phyloP scores from a whole-genome alignment of 129 eudicot species.

The Kitagawia praeruptora region DNA sequence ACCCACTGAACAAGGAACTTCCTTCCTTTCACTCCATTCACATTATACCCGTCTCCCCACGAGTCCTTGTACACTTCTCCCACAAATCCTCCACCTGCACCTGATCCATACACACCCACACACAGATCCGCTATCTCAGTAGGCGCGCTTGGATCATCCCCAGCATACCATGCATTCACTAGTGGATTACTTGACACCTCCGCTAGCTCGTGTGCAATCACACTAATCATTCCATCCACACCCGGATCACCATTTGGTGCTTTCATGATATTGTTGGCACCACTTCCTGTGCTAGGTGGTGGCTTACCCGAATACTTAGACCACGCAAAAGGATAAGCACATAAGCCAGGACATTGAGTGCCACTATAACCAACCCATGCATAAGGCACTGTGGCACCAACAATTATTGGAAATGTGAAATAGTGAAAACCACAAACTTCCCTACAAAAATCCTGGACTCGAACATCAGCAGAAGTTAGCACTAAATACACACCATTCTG shows the following conservation, averaged over 20 bases:
- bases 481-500: constrained; percentile 43
- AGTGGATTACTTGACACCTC: constrained; percentile 55
- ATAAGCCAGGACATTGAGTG: constrained; percentile 49
- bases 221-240: constrained; percentile 57
- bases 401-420: constrained; percentile 50
- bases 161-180: constrained; percentile 57
- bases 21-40: constrained; percentile 54
- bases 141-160: constrained; percentile 51
- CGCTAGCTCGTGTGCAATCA: constrained; percentile 57
- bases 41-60: constrained; percentile 42
- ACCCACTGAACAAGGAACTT: constrained; percentile 63
- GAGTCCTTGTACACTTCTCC: constrained; percentile 48
- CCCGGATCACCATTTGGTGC: constrained; percentile 63
- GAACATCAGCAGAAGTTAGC: constrained; percentile 43
- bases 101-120: constrained; percentile 50
- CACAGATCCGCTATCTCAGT: constrained; percentile 63
- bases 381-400: constrained; percentile 50
- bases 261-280: constrained; percentile 23
- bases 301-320: constrained; percentile 33
- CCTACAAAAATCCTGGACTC: constrained; percentile 53
- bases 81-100: constrained; percentile 58
- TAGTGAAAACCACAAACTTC: constrained; percentile 64
- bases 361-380: constrained; percentile 70
- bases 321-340: constrained; percentile 63
- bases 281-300: constrained; percentile 17